Conservation (phyloP, 2,329 filamentous ascomycete species). For the Conoideocrella luteorostrata region DNA sequence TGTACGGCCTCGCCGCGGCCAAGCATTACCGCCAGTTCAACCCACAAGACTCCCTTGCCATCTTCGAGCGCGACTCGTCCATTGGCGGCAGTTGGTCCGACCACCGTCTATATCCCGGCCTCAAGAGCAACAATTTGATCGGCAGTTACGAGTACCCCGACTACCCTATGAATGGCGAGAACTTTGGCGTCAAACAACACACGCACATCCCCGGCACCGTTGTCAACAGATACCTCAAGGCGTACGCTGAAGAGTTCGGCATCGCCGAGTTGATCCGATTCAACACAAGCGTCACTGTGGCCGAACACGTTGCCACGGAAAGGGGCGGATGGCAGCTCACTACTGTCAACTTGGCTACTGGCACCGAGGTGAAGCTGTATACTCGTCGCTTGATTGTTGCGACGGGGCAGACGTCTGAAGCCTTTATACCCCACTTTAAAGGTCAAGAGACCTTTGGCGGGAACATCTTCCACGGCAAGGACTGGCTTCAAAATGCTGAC, state of each 20-base stretch:
- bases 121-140: conserved; percentile 68
- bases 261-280: conserved; percentile 34
- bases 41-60: conserved; percentile 46
- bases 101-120: conserved; percentile 58
- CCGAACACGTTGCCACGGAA: conserved; percentile 32
- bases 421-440: no score
- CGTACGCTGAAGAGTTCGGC: conserved; percentile 37
- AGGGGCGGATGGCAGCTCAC: conserved; percentile 38
- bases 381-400: conserved; percentile 46
- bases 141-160: conserved; percentile 70
- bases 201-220: conserved; percentile 42
- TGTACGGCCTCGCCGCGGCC: conserved; percentile 52
- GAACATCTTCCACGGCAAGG: conserved; percentile 43
- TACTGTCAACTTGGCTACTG: no score
- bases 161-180: conserved; percentile 58
- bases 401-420: conserved; percentile 47
- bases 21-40: conserved; percentile 56
- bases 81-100: conserved; percentile 66
- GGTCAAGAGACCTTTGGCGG: conserved; percentile 39
- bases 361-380: no score
- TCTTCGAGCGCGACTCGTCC: conserved; percentile 52
- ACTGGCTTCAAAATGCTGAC: conserved; percentile 35
- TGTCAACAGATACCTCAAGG: conserved; percentile 41
- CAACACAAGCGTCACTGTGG: conserved; percentile 31
- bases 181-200: conserved; percentile 39